Conservation (phyloP, 495 filamentous ascomycete species). For the Chaetomium fimeti region DNA sequence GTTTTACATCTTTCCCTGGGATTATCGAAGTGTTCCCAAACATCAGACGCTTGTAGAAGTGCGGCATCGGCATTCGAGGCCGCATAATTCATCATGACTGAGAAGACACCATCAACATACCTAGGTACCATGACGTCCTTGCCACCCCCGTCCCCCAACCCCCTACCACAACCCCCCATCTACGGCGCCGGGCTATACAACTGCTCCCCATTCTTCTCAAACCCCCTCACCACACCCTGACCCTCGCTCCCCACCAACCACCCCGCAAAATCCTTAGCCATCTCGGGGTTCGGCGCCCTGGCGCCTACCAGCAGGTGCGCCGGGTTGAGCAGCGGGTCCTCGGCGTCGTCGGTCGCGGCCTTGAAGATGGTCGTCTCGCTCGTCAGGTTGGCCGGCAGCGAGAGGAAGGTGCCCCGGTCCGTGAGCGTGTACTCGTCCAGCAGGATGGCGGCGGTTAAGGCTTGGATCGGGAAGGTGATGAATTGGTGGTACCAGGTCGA, state of each 20-base stretch:
- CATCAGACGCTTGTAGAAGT: too few species aligned
- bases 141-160: too few species aligned
- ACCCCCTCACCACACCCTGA: background rate
- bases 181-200: conserved; percentile 9
- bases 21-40: too few species aligned
- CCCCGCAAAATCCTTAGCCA: background rate
- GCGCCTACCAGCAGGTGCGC: conserved; percentile 5
- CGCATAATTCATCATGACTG: too few species aligned
- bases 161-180: background rate
- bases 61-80: too few species aligned
- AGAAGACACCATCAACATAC: too few species aligned
- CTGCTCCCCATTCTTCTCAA: conserved; percentile 10
- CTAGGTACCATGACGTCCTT: too few species aligned
- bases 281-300: background rate
- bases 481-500: conserved; percentile 11
- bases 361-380: conserved; percentile 10
- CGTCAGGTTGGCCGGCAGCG: conserved; percentile 9
- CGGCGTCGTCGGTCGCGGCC: conserved; percentile 6
- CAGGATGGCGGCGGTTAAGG: conserved; percentile 5
- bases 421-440: conserved; percentile 13
- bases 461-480: conserved; percentile 6
- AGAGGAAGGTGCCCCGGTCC: conserved; percentile 4
- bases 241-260: background rate
- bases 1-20: too few species aligned
- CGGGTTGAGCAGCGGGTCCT: conserved; percentile 12